Evolutionary conservation across 495 filamentous ascomycete genomes (phyloP), one percentile per base, ranked within the genome.

Genomic region (Penicillium dipodomyicola): DNA sequence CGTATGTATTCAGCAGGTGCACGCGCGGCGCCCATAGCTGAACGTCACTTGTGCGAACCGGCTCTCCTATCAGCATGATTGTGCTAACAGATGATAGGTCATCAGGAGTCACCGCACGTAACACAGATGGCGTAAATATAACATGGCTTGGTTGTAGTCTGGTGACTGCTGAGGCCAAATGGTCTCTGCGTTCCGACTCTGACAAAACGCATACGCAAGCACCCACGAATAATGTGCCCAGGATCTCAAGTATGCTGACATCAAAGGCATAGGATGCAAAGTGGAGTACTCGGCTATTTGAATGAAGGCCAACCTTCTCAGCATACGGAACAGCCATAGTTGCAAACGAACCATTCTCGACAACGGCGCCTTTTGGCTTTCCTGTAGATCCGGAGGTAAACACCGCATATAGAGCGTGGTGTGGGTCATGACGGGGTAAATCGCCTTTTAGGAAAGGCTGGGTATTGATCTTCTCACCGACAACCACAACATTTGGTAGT

Each of bases 1-100:
- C 83, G 59, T 86, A 86, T 2, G 67, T 76, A 47, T 80, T 80
- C 29, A 81, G 57, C 20, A 80, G 67, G 44, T 59, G 68, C 17
- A 72, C 60, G 19, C 67, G 65, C 15, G 67, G 66, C 8, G 71
- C 74, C 83, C 82, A 84, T 9, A 59, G 66, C 7, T 58, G 47
- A 7, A 80, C 54, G 35, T 74, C 54, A 19, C 70, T 68, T 41
- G 69, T 61, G 2, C 70, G 58, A 63, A 83, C 65, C 4, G 77
- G 65, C 50, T 80, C 77, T 11, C 77, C 77, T 8, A 60, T 71
- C 1, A 77, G 50, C 12, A 65, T 56, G 12, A 80, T 63, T 5
- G 62, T 73, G 22, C 69, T 46, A 0, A 80, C 52, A 10, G 47
- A 48, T 1, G 69, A 65, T 0, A 79, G 61, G 1, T 67, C 59